A percentile compares a stretch with the other conserved stretches of the same genome.
Conservation (phyloP, 371 early-diverging fungal genomes). For the Mortierella sp. region DNA sequence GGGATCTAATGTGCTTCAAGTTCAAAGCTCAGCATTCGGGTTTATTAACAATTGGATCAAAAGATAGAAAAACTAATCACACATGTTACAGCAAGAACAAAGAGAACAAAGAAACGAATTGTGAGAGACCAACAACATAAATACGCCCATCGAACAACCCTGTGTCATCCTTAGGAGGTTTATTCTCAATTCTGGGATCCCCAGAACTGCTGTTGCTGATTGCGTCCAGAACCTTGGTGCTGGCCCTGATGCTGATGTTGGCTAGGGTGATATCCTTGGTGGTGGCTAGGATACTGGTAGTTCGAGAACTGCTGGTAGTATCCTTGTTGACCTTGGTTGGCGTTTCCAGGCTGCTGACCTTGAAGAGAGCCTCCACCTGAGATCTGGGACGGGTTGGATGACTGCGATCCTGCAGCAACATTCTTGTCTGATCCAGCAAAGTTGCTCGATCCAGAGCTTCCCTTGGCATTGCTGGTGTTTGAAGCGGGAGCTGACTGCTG, state of each 20-base stretch:
- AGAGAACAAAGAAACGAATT: no score
- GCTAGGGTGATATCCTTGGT: conserved; percentile 43
- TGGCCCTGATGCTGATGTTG: conserved; percentile 25
- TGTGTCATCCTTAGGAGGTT: no score
- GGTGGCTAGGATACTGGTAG: conserved; percentile 51
- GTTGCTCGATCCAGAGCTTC: conserved; percentile 6
- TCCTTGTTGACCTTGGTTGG: conserved; percentile 31
- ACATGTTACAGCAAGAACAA: no score
- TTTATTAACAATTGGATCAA: no score
- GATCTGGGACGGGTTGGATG: conserved; percentile 11
- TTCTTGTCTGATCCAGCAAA: conserved; percentile 32
- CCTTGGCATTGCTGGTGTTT: conserved; percentile 26
- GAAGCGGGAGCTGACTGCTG: conserved; percentile 33
- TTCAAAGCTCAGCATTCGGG: no score
- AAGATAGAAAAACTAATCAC: no score
- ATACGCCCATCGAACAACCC: no score
- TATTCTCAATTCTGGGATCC: conserved; percentile 29
- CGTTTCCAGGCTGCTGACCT: conserved; percentile 30
- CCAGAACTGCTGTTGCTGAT: conserved; percentile 48
- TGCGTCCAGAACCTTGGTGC: conserved; percentile 42
- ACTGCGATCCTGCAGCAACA: conserved; percentile 25
- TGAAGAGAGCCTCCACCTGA: conserved; percentile 40
- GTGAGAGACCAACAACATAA: no score
- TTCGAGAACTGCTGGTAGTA: conserved; percentile 54
- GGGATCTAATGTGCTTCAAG: no score